Evolutionary conservation across 2,329 filamentous ascomycete species (phyloP), one percentile per base, ranked within the genome.

Genomic region (Aspergillus sclerotialis): DNA sequence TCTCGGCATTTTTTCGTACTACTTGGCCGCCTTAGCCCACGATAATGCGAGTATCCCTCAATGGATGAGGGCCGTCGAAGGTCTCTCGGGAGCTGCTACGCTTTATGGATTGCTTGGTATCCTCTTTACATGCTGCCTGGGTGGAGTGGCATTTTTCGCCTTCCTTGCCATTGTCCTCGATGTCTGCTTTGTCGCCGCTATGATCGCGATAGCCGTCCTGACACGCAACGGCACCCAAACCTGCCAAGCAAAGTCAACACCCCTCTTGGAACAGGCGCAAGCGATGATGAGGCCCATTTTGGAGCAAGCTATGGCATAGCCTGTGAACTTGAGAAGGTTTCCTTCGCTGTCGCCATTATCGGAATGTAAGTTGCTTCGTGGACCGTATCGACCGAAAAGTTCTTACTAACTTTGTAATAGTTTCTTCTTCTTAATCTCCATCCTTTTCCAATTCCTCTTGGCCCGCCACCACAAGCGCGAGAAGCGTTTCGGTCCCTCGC

Each of bases 1-100:
- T 41, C 75, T 95, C 42, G 82, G 75, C 46, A 75, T 92, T 52
- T 89, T 82, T 70, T 81, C 80, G 32, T 94, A 93, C 71, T 93
- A 88, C 71, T 76, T 95, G 32, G 78, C 82, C 7, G 74, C 82
- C 7, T 75, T 89, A 10, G 59, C 74, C 42, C 76, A 81, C 51
- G 77, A 86, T 62, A 51, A 78, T 46, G 60, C 80, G 10, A 37
- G 53, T 38, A 88, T 89, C 45, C 68, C 73, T 12, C 76, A 62
- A 46, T 81, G 75, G 65, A 65, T 82, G 39, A 79, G 80, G 36
- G 85, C 84, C 17, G 84, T 92, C 36, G 80, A 80, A 52, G 86
- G 85, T 43, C 80, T 95, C 39, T 74, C 84, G 0, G 89, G 88
- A 32, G 73, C 73, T 2, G 84, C 78, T 2, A 75, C 81, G 0